These are phyloP conservation scores for Trichoderma sp. DNA, from an alignment of 2,329 filamentous ascomycete species.

Conservation along the genomic window DNA sequence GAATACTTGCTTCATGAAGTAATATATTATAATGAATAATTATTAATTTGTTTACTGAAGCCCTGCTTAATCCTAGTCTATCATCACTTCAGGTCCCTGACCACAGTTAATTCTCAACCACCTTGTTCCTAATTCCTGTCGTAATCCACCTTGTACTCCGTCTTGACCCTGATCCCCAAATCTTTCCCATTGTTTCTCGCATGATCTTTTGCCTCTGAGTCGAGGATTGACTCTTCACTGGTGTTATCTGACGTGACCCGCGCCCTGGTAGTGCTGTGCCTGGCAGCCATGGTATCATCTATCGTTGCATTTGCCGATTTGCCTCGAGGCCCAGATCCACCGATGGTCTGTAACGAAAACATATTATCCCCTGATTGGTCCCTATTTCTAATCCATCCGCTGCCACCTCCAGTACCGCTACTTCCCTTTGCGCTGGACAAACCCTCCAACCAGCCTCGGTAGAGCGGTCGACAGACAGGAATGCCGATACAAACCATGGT, in stretches of 20 bases:
- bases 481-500: conserved; percentile 6
- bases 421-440: neutral
- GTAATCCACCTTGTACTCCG: neutral
- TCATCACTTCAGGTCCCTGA: neutral
- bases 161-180: neutral
- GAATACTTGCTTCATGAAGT: neutral
- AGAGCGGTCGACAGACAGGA: neutral
- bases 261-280: neutral
- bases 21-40: neutral
- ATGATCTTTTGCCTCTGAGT: neutral
- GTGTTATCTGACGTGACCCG: neutral
- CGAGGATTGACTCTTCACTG: neutral
- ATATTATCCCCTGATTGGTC: neutral
- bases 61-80: neutral
- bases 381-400: neutral
- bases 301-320: too few relatives aligned
- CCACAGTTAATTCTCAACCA: neutral
- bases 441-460: neutral
- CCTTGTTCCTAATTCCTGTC: neutral
- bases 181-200: neutral
- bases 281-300: neutral
- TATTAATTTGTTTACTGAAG: neutral
- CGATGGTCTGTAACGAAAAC: neutral
- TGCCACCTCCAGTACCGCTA: neutral
- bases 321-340: neutral